Conservation (phyloP, 2,329 filamentous ascomycete genomes). For the Graphiopsis chlorocephala region DNA sequence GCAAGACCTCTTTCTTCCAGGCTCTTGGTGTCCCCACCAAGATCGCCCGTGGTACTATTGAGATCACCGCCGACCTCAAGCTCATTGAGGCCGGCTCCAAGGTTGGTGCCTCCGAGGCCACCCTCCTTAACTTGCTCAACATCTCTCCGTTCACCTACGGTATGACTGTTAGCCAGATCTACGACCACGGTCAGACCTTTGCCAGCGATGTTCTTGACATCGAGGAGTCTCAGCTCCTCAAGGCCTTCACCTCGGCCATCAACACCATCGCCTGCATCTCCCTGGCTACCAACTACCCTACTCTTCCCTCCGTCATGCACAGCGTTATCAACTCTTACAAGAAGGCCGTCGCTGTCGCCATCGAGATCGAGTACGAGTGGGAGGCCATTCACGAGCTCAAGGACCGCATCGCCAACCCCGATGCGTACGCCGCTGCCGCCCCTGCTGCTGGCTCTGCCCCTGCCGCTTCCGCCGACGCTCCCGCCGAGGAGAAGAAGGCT, state of each 20-base stretch:
- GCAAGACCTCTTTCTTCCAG: slow-evolving; percentile 99
- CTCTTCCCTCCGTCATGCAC: slow-evolving; percentile 93
- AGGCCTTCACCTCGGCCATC: slow-evolving; percentile 76
- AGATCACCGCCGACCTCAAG: slow-evolving; percentile 98
- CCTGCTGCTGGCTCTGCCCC: slow-evolving; percentile 59
- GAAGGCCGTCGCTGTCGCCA: slow-evolving; percentile 85
- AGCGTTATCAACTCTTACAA: slow-evolving; percentile 97
- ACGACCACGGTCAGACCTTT: slow-evolving; percentile 96
- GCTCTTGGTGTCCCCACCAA: slow-evolving; percentile 99
- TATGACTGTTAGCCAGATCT: slow-evolving; percentile 94
- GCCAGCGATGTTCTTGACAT: slow-evolving; percentile 83
- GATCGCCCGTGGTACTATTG: slow-evolving; percentile 99
- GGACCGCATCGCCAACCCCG: slow-evolving; percentile 99
- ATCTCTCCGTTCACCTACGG: slow-evolving; percentile 99
- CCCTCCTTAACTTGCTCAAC: slow-evolving; percentile 99
- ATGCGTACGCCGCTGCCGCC: slow-evolving; percentile 84
- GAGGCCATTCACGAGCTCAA: slow-evolving; percentile 96
- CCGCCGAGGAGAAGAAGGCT: slow-evolving; percentile 58
- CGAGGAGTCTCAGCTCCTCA: slow-evolving; percentile 88
- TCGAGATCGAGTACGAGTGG: slow-evolving; percentile 91
- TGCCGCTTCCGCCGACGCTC: slow-evolving; percentile 51
- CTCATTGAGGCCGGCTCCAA: slow-evolving; percentile 89
- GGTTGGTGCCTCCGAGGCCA: slow-evolving; percentile 98
- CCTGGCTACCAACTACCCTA: slow-evolving; percentile 91
- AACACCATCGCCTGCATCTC: slow-evolving; percentile 86